Base-by-base conservation (phyloP, 2,329 filamentous ascomycete genomes). In the Pseudogymnoascus destructans region DNA sequence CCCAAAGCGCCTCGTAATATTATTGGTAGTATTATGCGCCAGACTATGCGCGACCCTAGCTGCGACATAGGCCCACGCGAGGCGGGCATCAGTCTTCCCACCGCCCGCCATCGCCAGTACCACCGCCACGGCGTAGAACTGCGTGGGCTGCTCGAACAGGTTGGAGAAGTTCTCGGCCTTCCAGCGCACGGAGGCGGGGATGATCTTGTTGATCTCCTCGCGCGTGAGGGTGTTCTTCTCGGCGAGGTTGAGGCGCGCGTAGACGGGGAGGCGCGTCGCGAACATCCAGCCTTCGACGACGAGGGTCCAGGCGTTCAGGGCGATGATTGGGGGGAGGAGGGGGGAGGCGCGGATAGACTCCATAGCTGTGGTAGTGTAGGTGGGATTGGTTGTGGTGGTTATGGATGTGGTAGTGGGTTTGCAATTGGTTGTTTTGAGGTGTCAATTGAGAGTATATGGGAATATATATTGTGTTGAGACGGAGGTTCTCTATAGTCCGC, bases 141-240 rank as follows among this genome's bases (percentile, higher is more conserved):
- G 69, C 1, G 71, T 73, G 13, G 73, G 73, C 62, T 75, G 73
- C 65, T 75, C 72, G 59, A 70, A 64, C 55, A 75, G 65, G 59
- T 75, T 69, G 63, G 73, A 73, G 65, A 68, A 75, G 62, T 75
- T 75, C 61, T 74, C 73, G 9, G 70, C 70, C 57, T 70, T 69
- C 67, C 67, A 73, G 58, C 68, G 68, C 27, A 67, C 64, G 23
- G 57, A 40, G 1, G 67, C 52, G 3, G 70, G 69, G 1, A 66
- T 64, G 38, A 64, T 61, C 5, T 59, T 54, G 58, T 68, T 63
- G 33, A 70, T 57, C 55, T 71, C 63, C 46, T 62, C 59, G 33
- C 61, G 63, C 0, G 66, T 67, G n/a, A 60, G 61, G 2, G 62
- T 58, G 38, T 62, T 23, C 10, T 64, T 58, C 13, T 65, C 42